Conservation (phyloP, 768 basidiomycete species). For the Rhodotorula diobovata region DNA sequence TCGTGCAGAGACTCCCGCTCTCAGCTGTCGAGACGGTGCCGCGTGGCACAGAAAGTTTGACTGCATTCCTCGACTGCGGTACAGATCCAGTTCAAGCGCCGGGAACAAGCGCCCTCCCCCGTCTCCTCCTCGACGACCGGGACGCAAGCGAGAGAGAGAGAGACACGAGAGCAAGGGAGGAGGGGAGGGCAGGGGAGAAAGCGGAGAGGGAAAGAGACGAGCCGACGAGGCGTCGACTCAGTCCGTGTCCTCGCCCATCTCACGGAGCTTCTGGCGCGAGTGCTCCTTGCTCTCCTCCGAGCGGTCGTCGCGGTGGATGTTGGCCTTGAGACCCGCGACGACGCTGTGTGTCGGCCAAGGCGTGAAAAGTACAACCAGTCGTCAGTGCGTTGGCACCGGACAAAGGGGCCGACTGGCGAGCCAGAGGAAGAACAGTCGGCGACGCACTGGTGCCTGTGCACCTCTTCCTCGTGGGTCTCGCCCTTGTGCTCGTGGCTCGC, state of each 20-base stretch:
- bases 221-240: not conserved
- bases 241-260: constrained; percentile 7
- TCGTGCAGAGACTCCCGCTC: too few relatives aligned
- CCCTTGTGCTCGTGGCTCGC: not conserved
- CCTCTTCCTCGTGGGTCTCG: constrained; percentile 5
- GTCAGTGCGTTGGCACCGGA: not conserved
- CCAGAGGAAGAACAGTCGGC: not conserved
- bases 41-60: too few relatives aligned
- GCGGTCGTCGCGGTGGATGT: constrained; percentile 1
- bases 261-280: not conserved
- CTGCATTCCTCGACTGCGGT: too few relatives aligned
- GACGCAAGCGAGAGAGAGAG: too few relatives aligned
- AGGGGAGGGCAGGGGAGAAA: too few relatives aligned
- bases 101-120: too few relatives aligned
- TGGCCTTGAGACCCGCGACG: not conserved
- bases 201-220: too few relatives aligned
- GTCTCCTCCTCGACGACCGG: too few relatives aligned
- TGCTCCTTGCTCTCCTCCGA: constrained; percentile 12
- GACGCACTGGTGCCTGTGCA: constrained; percentile 6
- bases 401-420: not conserved
- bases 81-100: too few relatives aligned
- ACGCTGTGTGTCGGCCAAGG: not conserved
- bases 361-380: not conserved
- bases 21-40: too few relatives aligned
- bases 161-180: too few relatives aligned